phyloP scores from a whole-genome alignment of 768 basidiomycete species.

The Neoboletus magnificus region DNA sequence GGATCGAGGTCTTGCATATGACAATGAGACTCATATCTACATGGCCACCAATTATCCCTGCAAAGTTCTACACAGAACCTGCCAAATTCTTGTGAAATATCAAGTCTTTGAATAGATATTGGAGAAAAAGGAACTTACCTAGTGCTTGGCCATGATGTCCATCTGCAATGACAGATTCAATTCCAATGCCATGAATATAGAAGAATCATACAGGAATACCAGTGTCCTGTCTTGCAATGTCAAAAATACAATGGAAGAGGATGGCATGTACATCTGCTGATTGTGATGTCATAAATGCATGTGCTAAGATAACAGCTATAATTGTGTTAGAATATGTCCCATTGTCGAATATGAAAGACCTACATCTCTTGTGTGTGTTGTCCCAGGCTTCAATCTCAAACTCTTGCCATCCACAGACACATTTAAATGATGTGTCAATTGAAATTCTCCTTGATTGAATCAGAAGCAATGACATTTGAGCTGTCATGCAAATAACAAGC shows the following conservation, averaged over 20 bases:
- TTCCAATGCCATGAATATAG: neutral
- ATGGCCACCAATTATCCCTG: neutral
- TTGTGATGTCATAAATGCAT: conserved; percentile 27
- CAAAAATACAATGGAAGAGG: conserved; percentile 21
- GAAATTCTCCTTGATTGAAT: neutral
- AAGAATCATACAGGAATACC: neutral
- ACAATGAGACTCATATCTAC: neutral
- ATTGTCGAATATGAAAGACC: no score
- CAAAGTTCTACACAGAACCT: no score
- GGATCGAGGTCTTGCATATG: neutral
- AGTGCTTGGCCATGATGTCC: conserved; percentile 4
- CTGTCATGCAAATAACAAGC: neutral
- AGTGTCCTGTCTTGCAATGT: neutral
- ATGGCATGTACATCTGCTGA: conserved; percentile 24
- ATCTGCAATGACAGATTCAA: conserved; percentile 6
- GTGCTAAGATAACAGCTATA: conserved; percentile 6
- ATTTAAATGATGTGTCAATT: neutral
- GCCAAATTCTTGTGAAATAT: no score
- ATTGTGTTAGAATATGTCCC: no score
- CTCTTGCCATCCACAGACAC: neutral
- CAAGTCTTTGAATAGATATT: no score
- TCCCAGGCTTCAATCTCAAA: conserved; percentile 1
- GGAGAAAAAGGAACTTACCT: neutral
- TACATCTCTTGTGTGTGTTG: neutral
- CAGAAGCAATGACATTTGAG: neutral